These are phyloP conservation scores for Xanthoconium separans DNA, from an alignment of 1,284 basidiomycete genomes.

Conservation along the genomic window DNA sequence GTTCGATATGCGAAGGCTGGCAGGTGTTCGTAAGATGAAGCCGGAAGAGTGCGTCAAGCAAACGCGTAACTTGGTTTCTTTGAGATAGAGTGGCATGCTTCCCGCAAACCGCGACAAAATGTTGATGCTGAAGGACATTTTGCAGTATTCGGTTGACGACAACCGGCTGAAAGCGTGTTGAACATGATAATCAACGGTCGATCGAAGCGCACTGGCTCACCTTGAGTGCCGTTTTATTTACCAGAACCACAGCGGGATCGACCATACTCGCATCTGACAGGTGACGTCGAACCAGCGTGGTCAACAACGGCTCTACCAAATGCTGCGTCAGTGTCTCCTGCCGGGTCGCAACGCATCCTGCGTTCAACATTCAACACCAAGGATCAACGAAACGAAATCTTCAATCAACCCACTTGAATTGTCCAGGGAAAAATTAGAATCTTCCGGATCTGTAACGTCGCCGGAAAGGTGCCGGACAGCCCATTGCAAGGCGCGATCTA, in stretches of 20 bases:
- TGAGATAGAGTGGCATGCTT: slow-evolving; percentile 22
- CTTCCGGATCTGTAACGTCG: slow-evolving; percentile 23
- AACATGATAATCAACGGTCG: background rate
- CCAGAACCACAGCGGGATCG: slow-evolving; percentile 46
- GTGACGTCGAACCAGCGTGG: slow-evolving; percentile 61
- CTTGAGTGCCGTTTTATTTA: slow-evolving; percentile 55
- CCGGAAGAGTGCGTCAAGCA: slow-evolving; percentile 68
- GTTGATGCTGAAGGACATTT: slow-evolving; percentile 57
- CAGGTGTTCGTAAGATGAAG: slow-evolving; percentile 79
- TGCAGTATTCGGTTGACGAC: slow-evolving; percentile 65
- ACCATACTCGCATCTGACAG: slow-evolving; percentile 48
- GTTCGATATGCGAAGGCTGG: slow-evolving; percentile 78
- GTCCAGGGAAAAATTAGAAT: slow-evolving; percentile 25
- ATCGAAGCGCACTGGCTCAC: slow-evolving; percentile 36
- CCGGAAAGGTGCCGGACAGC: slow-evolving; percentile 43
- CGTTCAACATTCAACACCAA: background rate
- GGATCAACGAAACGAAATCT: background rate
- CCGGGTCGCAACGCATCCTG: slow-evolving; percentile 33
- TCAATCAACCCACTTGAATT: slow-evolving; percentile 39
- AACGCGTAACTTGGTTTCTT: slow-evolving; percentile 48
- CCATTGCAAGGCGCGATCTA: slow-evolving; percentile 51
- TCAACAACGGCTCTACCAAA: slow-evolving; percentile 74
- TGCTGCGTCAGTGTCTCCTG: slow-evolving; percentile 50
- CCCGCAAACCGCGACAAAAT: slow-evolving; percentile 50
- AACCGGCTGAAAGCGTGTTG: slow-evolving; percentile 43